A percentile compares a stretch with the other conserved stretches of the same genome.
phyloP scores from a whole-genome alignment of 2,329 filamentous ascomycete species.

The Phaeosphaeriaceae sp. region DNA sequence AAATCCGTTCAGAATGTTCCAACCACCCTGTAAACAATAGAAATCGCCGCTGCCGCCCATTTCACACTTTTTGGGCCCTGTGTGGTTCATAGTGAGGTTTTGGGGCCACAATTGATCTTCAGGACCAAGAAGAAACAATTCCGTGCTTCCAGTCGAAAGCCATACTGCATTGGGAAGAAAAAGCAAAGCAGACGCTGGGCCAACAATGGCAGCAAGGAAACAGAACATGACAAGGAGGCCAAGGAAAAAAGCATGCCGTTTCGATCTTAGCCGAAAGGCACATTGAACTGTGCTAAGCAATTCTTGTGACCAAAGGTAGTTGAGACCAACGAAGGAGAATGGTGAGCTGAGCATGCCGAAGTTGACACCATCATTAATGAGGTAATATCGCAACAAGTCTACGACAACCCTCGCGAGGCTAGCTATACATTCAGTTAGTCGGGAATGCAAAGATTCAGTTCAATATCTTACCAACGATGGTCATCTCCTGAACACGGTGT shows the following conservation, averaged over 20 bases:
- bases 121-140: background rate
- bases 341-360: constrained; percentile 6
- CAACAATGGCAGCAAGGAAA: constrained; percentile 2
- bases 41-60: background rate
- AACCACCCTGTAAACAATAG: constrained; percentile 3
- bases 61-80: background rate
- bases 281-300: background rate
- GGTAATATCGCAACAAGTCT: constrained; percentile 1
- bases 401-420: constrained; percentile 4
- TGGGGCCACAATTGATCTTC: constrained; percentile 1
- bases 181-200: constrained; percentile 7
- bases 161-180: constrained; percentile 5
- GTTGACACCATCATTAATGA: constrained; percentile 5
- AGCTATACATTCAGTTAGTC: background rate
- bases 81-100: background rate
- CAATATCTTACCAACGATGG: background rate
- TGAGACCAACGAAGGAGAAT: constrained; percentile 2
- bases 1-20: constrained; percentile 2
- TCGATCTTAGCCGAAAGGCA: background rate
- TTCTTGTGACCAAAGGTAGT: constrained; percentile 7
- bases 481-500: background rate
- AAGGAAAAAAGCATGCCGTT: background rate
- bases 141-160: constrained; percentile 2
- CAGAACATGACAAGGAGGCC: background rate
- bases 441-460: background rate